Base-by-base conservation (phyloP, 1,139 yeast genomes). In the Blastobotrys raffinosifermentans region DNA sequence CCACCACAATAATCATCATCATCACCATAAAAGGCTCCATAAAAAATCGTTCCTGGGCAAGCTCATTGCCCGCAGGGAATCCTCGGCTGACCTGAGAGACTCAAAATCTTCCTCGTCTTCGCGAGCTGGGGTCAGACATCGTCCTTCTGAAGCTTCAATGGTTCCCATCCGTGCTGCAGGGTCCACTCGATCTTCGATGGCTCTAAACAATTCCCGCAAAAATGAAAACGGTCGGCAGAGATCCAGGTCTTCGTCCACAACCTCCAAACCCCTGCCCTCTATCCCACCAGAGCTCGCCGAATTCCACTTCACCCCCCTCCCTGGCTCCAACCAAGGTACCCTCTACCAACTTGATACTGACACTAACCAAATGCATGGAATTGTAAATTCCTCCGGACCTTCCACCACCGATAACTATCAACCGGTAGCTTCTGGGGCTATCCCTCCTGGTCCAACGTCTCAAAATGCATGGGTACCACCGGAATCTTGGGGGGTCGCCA, bases 311-410 rank as follows among this genome's bases (percentile, higher is more conserved):
- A 11, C 27, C 14, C 25, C 32, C 34, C 7, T 20, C 8, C 16
- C 18, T 29, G 25, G 15, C 14, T 19, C 34, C n/a, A 31, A 19
- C 7, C 26, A 25, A 8, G 33, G 32, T 22, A 33, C 26, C 4
- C 39, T 40, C 32, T 46, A 41, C 34, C 39, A 41, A 5, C 61
- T 74, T 31, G 74, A 73, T 44, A 66, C 75, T 39, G 71, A 72
- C 43, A 53, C 71, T 31, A 64, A 64, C 37, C 75, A 75, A 46
- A 70, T 77, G 72, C 63, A 67, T 27, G 78, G 76, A 8, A 74
- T 76, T 34, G 64, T 76, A 16, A 69, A 50, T 21, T 39, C 31
- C 8, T 25, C 35, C 11, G 35, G 21, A 10, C 25, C 21, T 11
- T n/a, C 32, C 23, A 18, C 19, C 13, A 18, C 25, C 9, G 27